These are phyloP conservation scores for Cucurbita moschata DNA, from an alignment of 306 rosid genomes.

Conservation along the genomic window DNA sequence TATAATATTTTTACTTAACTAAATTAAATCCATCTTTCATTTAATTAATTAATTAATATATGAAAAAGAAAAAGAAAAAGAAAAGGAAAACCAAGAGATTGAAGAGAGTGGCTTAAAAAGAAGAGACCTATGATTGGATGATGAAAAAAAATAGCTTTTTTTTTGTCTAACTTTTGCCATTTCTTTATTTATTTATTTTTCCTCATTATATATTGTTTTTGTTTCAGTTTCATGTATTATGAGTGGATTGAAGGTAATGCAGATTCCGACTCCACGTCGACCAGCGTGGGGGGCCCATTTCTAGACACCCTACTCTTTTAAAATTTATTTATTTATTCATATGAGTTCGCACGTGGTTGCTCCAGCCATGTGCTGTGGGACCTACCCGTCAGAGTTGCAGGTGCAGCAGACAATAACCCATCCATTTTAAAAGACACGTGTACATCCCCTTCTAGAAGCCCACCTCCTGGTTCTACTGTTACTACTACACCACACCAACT, in stretches of 20 bases:
- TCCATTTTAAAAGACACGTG: background rate
- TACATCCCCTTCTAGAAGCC: background rate
- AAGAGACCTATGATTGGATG: conserved; percentile 1
- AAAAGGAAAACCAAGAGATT: background rate
- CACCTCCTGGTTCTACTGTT: background rate
- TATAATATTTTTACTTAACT: background rate
- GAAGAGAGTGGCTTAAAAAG: background rate
- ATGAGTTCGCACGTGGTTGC: background rate
- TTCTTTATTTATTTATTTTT: background rate
- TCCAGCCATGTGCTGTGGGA: background rate
- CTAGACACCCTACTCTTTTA: background rate
- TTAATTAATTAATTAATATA: background rate
- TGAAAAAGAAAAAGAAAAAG: background rate
- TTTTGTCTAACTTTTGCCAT: background rate
- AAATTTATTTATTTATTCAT: too few relatives aligned
- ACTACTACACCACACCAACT: background rate
- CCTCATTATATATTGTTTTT: background rate
- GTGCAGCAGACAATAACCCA: background rate
- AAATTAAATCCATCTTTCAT: background rate
- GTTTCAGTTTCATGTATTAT: too few relatives aligned
- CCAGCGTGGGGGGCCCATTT: background rate
- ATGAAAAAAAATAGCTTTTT: background rate
- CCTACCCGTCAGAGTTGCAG: background rate
- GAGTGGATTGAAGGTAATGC: too few relatives aligned
- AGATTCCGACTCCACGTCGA: background rate